These are phyloP conservation scores for Inga leiocalycina DNA, from an alignment of 306 rosid genomes.

Conservation along the genomic window DNA sequence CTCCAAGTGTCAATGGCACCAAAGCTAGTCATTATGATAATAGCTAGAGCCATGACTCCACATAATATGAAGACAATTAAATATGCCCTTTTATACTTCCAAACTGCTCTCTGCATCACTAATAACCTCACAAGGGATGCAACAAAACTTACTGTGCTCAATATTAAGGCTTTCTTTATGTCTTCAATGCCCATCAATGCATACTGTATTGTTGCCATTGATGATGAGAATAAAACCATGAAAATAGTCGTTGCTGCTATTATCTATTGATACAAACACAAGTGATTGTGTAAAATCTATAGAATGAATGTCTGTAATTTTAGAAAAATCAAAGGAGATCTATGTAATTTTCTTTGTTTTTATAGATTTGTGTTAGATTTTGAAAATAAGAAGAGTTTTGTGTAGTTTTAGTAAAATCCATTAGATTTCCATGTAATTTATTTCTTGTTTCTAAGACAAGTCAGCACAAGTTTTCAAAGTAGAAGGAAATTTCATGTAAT, in stretches of 20 bases:
- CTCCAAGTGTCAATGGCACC: constrained; percentile 65
- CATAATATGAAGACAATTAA: constrained; percentile 75
- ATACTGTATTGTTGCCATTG: constrained; percentile 82
- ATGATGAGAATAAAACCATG: constrained; percentile 93
- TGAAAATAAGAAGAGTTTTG: background rate
- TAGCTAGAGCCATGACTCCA: constrained; percentile 69
- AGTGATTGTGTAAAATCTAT: background rate
- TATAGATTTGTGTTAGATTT: background rate
- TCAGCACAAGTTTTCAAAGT: background rate
- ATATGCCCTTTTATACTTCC: constrained; percentile 72
- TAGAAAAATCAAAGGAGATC: too few species aligned
- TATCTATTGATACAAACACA: constrained; percentile 41
- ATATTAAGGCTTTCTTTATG: constrained; percentile 46
- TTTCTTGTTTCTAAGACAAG: background rate
- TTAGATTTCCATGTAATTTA: background rate
- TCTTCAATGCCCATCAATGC: constrained; percentile 76
- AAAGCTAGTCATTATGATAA: constrained; percentile 72
- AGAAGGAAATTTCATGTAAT: background rate
- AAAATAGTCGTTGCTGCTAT: constrained; percentile 87
- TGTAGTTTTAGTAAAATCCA: background rate
- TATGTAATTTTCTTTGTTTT: too few species aligned
- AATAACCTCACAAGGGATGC: constrained; percentile 71
- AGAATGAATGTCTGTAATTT: too few species aligned
- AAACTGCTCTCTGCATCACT: constrained; percentile 65
- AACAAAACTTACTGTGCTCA: constrained; percentile 59